phyloP scores from a whole-genome alignment of 2,329 filamentous ascomycete species.

The Orbilia oligospora region DNA sequence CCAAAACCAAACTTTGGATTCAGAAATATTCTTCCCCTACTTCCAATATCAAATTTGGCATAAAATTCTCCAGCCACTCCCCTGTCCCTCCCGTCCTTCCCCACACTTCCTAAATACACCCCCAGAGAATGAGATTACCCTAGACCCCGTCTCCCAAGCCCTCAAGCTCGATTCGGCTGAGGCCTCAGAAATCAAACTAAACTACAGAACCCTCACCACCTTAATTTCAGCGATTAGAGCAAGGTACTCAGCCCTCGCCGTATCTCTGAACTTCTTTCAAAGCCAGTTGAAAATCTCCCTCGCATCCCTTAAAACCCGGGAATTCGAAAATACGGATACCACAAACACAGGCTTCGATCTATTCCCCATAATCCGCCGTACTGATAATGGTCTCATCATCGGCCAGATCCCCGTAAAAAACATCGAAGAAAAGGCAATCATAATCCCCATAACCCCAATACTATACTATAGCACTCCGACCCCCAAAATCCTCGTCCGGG shows the following conservation, averaged over 20 bases:
- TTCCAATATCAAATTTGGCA: conserved; percentile 29
- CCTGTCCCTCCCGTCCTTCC: no score
- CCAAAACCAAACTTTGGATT: background rate
- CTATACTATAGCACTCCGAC: background rate
- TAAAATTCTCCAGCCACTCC: background rate
- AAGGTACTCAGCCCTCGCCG: conserved; percentile 1
- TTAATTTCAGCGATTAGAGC: conserved; percentile 1
- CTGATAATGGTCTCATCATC: conserved; percentile 14
- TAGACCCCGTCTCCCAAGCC: background rate
- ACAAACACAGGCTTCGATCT: conserved; percentile 1
- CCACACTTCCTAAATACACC: no score
- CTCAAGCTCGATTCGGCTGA: background rate
- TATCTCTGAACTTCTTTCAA: background rate
- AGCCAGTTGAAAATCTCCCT: background rate
- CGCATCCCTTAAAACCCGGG: background rate
- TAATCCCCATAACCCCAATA: conserved; percentile 29
- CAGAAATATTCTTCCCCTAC: conserved; percentile 28
- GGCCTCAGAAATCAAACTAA: background rate
- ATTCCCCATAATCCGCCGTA: conserved; percentile 24
- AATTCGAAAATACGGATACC: no score
- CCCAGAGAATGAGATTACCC: background rate
- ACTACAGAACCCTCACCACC: background rate
- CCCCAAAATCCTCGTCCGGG: background rate
- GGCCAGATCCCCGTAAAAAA: conserved; percentile 21
- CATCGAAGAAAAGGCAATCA: conserved; percentile 29